Evolutionary conservation across 2,329 filamentous ascomycete genomes (phyloP), one percentile per base, ranked within the genome.

Genomic region (Phialophora macrospora): DNA sequence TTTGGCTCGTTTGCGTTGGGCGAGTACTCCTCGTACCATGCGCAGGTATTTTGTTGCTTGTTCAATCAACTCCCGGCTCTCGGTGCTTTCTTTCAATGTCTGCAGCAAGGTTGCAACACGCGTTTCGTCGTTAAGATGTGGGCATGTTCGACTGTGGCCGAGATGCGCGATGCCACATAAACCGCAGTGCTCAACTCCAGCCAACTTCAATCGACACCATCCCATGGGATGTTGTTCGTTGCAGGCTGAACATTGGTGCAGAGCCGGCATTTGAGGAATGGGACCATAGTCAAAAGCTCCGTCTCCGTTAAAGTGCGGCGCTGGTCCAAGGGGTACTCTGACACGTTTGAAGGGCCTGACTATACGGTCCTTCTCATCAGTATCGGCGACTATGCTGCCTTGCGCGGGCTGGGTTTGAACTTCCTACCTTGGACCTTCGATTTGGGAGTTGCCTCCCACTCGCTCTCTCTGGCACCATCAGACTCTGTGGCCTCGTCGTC

Each of bases 21-120:
- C 83, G 11, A 88, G 73, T 60, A 82, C 79, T 6, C 83, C 83
- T 64, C 87, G 84, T 52, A 88, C 79, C 3, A 84, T 84, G 17
- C 80, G 76, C 17, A 89, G 74, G 70, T 89, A 89, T 66, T 82
- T 84, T 48, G 78, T 80, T 2, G 87, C 87, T 30, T 80, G 73
- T 11, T 83, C 80, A 11, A 88, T 78, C 7, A 87, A 74, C 22
- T 84, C 79, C 28, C 77, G 78, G 11, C 82, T 78, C 72, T 90
- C 88, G 0, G 80, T 82, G 62, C 84, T 87, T 60, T 80, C 76
- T 71, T 86, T 86, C 24, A 92, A 75, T 0, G 85, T 83, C 62
- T 86, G 82, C 17, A 92, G 78, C 82, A 92, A 89, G 22, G 84
- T 78, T 61, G 84, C 81, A 17, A 92, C 80, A 72, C 91, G 84